Percentiles rank a stretch among this genome's conserved stretches.
These are phyloP conservation scores for Fusarium sp. DNA, from an alignment of 2,329 filamentous ascomycete genomes.

Conservation along the genomic window DNA sequence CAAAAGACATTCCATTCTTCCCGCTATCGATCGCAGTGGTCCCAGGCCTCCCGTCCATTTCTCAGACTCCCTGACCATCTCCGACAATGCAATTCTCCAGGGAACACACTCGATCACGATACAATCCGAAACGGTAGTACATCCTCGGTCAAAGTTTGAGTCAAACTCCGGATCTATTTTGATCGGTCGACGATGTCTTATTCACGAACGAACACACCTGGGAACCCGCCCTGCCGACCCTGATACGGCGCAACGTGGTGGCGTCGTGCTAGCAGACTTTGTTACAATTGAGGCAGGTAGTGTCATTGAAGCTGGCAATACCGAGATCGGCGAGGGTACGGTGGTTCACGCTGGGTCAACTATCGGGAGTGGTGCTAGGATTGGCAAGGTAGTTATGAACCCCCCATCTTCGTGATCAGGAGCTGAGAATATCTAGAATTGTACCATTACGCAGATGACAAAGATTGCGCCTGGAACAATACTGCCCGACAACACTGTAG, in stretches of 20 bases:
- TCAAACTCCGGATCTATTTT: slow-evolving; percentile 80
- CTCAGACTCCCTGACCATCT: slow-evolving; percentile 66
- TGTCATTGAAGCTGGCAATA: slow-evolving; percentile 68
- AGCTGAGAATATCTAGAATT: slow-evolving; percentile 59
- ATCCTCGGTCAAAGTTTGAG: slow-evolving; percentile 83
- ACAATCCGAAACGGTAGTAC: slow-evolving; percentile 80
- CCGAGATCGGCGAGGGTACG: slow-evolving; percentile 67
- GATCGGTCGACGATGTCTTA: slow-evolving; percentile 81
- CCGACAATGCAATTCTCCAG: slow-evolving; percentile 68
- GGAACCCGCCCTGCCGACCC: slow-evolving; percentile 52
- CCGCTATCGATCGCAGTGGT: slow-evolving; percentile 59
- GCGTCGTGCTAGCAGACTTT: slow-evolving; percentile 67
- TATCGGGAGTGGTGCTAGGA: slow-evolving; percentile 66
- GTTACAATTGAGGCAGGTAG: slow-evolving; percentile 68
- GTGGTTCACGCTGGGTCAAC: slow-evolving; percentile 66
- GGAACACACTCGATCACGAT: slow-evolving; percentile 83
- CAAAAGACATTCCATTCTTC: slow-evolving; percentile 66
- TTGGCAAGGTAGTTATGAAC: slow-evolving; percentile 65
- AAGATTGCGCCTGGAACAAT: slow-evolving; percentile 64
- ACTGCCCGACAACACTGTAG: slow-evolving; percentile 72
- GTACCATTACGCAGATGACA: slow-evolving; percentile 73
- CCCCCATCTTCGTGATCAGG: neutral
- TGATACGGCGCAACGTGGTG: slow-evolving; percentile 47
- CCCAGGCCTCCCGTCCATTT: slow-evolving; percentile 70
- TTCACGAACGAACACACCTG: slow-evolving; percentile 74